Evolutionary conservation across 164 flowering plant species (phyloP), one percentile per base, ranked within the genome.

Genomic region (Warburgia ugandensis): DNA sequence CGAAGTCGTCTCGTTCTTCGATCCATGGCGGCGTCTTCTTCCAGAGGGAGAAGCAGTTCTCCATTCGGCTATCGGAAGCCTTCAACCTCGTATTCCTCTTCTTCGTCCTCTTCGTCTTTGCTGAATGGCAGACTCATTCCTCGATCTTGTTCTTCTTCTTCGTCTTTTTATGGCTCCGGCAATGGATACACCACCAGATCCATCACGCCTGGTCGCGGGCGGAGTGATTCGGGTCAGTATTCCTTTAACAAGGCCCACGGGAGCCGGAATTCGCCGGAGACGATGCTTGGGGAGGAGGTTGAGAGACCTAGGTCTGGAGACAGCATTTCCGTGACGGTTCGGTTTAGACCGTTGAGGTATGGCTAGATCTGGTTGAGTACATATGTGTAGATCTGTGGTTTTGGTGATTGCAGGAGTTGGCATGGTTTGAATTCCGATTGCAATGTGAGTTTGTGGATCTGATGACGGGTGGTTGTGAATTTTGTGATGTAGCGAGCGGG

Each of bases 271-370:
- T 42, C 74, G 4, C 46, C 70, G 49, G 95, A 83, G 27, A 89
- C 77, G 53, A 53, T 83, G 21, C 42, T 69, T 20, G 75, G 55
- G 0, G 95, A 81, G 56, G 67, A 76, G 26, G 41, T 69, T 20
- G 96, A 81, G 28, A 33, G 67, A 45, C 56, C 80, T 52, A 69
- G 71, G 63, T 62, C 78, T 4, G 71, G 71, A 2, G 91, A 91
- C 59, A 91, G 96, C 62, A 91, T 91, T 39, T 83, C 90, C 27
- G 98, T 87, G 36, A 87, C 98, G 33, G 67, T 91, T 62, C 77
- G 98, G 66, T 91, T 91, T 61, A 55, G 98, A 64, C 96, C 98
- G 23, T 35, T 91, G 77, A 91, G 81, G 98, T 91, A 70, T 31
- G 60, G 42, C n/a, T 54, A 52, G 89, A 78, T 79, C 85, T n/a